phyloP scores from a whole-genome alignment of 2,329 filamentous ascomycete genomes.

The Microdochium nivale region DNA sequence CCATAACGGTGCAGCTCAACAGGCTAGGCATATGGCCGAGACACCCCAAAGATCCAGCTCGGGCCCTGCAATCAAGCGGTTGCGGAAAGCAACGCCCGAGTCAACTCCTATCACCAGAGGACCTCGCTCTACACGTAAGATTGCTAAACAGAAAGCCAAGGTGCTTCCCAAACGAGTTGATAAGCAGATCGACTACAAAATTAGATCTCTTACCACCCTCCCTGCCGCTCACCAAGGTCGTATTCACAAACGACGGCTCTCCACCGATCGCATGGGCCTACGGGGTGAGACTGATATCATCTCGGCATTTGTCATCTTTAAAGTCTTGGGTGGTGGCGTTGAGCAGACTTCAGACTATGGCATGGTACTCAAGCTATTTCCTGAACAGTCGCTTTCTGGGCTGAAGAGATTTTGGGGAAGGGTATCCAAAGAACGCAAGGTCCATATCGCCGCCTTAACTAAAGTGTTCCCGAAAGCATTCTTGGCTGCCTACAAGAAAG shows the following conservation, averaged over 20 bases:
- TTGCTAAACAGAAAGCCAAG: slow-evolving; percentile 2
- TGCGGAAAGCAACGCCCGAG: background rate
- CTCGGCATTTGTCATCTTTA: slow-evolving; percentile 48
- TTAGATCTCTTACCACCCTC: slow-evolving; percentile 16
- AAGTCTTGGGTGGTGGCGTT: slow-evolving; percentile 50
- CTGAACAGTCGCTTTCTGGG: slow-evolving; percentile 38
- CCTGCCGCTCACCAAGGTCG: slow-evolving; percentile 17
- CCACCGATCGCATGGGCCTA: slow-evolving; percentile 22
- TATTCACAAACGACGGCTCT: slow-evolving; percentile 22
- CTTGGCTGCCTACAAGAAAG: slow-evolving; percentile 55
- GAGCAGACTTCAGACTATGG: slow-evolving; percentile 54
- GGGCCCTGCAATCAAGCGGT: background rate
- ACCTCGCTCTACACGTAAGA: slow-evolving; percentile 12
- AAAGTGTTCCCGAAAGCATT: slow-evolving; percentile 58
- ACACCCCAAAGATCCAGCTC: background rate
- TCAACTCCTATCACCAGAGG: background rate
- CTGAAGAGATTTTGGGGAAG: slow-evolving; percentile 48
- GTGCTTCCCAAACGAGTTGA: slow-evolving; percentile 6
- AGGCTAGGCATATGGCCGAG: background rate
- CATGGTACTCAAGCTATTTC: slow-evolving; percentile 46
- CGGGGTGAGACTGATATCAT: slow-evolving; percentile 40
- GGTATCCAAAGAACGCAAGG: slow-evolving; percentile 39
- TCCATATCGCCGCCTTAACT: slow-evolving; percentile 47
- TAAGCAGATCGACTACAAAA: slow-evolving; percentile 16
- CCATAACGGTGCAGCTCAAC: background rate